These are phyloP conservation scores for Mortierella polycephala DNA, from an alignment of 371 early-diverging fungal genomes.

Conservation along the genomic window DNA sequence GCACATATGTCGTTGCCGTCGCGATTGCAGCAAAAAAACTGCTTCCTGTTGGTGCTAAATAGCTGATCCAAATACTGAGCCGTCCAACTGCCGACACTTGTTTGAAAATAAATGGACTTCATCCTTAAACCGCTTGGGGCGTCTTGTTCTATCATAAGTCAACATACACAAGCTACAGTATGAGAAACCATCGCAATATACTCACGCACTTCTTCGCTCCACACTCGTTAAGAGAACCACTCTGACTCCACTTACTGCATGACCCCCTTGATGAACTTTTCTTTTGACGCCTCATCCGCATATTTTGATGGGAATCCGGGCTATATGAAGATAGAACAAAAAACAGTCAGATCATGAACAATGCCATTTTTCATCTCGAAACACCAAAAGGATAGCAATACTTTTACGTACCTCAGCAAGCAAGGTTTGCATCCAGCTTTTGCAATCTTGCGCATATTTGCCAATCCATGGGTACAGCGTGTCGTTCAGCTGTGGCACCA, in stretches of 20 bases:
- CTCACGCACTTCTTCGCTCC: background rate
- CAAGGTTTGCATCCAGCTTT: conserved; percentile 68
- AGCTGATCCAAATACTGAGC: conserved; percentile 59
- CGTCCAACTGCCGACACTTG: conserved; percentile 72
- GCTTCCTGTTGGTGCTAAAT: conserved; percentile 8
- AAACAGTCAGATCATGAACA: background rate
- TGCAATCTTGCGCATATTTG: conserved; percentile 61
- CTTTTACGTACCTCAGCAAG: conserved; percentile 60
- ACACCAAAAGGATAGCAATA: background rate
- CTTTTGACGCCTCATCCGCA: conserved; percentile 65
- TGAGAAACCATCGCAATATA: conserved; percentile 2
- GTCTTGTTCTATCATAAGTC: conserved; percentile 59
- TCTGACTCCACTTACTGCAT: conserved; percentile 58
- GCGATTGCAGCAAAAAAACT: no score
- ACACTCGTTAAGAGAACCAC: background rate
- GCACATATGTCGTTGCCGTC: no score
- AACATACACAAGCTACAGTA: background rate
- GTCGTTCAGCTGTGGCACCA: conserved; percentile 70
- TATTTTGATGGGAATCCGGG: conserved; percentile 73
- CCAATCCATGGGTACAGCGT: conserved; percentile 70
- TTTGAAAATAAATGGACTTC: conserved; percentile 66
- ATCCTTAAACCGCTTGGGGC: conserved; percentile 69
- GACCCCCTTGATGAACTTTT: conserved; percentile 68
- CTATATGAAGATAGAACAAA: conserved; percentile 37
- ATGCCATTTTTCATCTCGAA: background rate